Evolutionary conservation across 108 stramenopile species (phyloP).

Genomic region (Schizochytrium sp.): DNA sequence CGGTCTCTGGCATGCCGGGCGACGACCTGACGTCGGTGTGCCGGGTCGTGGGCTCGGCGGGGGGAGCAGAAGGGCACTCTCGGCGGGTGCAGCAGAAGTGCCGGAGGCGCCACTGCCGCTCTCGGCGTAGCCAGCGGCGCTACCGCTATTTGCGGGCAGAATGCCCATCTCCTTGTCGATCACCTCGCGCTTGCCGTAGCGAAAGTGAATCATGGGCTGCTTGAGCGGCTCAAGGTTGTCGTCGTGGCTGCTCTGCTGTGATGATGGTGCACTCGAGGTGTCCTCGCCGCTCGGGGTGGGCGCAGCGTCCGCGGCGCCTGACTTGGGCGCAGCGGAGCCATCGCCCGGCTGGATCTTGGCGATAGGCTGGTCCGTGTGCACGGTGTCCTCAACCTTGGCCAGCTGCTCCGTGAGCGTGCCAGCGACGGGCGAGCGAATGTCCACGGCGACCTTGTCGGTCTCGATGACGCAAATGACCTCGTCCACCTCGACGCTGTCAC

Average conservation of each 20-base stretch:
- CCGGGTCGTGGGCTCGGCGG: background rate
- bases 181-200: background rate
- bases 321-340: background rate
- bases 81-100: background rate
- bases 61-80: background rate
- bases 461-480: conserved; percentile 62
- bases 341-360: background rate
- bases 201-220: background rate
- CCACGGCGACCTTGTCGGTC: conserved; percentile 93
- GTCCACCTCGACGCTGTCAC: conserved; percentile 44
- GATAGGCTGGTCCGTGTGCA: conserved; percentile 44
- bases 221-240: background rate
- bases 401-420: conserved; percentile 77
- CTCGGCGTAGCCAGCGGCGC: background rate
- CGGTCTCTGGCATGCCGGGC: background rate
- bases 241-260: background rate
- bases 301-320: background rate
- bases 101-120: too few species aligned
- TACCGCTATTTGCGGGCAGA: too few species aligned
- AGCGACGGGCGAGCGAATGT: conserved; percentile 70
- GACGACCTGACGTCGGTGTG: background rate
- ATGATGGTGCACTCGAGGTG: background rate
- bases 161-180: background rate
- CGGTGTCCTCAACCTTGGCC: conserved; percentile 85
- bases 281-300: background rate